Percentiles rank a stretch among this genome's conserved stretches.
These are phyloP conservation scores for Penicillium pulvis DNA, from an alignment of 495 filamentous ascomycete genomes.

Conservation along the genomic window DNA sequence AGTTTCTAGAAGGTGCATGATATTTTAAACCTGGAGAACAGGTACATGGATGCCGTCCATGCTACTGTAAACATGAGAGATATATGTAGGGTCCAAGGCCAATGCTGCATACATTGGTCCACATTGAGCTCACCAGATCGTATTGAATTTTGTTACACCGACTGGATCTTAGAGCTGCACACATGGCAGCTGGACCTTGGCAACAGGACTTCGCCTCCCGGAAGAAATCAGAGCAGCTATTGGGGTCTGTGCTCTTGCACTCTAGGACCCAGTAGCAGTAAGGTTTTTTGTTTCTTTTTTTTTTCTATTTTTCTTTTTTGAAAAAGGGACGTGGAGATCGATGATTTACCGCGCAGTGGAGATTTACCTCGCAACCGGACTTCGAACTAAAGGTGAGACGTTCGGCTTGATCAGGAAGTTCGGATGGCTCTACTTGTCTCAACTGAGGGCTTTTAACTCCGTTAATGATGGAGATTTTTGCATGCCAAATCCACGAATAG, in stretches of 20 bases:
- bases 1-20: slow-evolving; percentile 10
- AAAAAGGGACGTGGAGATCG: slow-evolving; percentile 11
- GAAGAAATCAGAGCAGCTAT: not conserved
- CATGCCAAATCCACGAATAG: not conserved
- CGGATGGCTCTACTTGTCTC: slow-evolving; percentile 21
- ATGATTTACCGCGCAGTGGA: slow-evolving; percentile 26
- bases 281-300: not conserved
- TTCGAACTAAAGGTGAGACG: not conserved
- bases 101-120: slow-evolving; percentile 13
- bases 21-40: slow-evolving; percentile 10
- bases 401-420: slow-evolving; percentile 10
- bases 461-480: not conserved
- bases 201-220: not conserved
- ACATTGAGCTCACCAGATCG: slow-evolving; percentile 10
- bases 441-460: not conserved
- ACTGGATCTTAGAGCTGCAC: slow-evolving; percentile 13
- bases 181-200: slow-evolving; percentile 22
- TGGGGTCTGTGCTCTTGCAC: not conserved
- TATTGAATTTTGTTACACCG: slow-evolving; percentile 21
- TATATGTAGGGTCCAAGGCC: slow-evolving; percentile 12
- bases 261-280: slow-evolving; percentile 3
- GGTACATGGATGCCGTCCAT: slow-evolving; percentile 7
- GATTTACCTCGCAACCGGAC: not conserved
- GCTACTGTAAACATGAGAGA: not conserved
- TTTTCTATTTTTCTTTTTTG: no score